Evolutionary conservation across 345 rosid species (phyloP), one percentile per base, ranked within the genome.

Genomic region (Eucalyptus cladocalyx): DNA sequence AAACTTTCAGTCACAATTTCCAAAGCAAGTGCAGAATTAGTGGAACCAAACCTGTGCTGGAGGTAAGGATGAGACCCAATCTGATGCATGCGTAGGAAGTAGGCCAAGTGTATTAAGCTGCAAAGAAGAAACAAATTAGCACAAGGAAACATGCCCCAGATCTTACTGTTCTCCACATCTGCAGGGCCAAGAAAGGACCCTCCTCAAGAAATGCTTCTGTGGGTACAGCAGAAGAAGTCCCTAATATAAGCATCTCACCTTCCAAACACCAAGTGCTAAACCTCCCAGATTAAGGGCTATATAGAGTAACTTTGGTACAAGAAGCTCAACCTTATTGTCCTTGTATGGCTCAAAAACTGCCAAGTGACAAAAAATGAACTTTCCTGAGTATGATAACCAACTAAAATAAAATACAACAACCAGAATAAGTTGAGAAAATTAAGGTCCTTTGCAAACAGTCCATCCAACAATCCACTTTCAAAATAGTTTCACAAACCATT

Each of bases 341-440:
- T 96, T 98, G 92, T 95, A 98, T 42, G 99, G 99, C 93, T 98
- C 99, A 93, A 98, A 98, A 92, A 98, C 99, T 98, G 94, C 92
- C 67, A 69, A 17, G 37, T 48, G 45, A 49, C 48, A 37, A 37
- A 69, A 48, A 54, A 86, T 19, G 54, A 86, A 51, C 40, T 30
- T 56, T 37, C 62, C 87, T 60, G 58, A 86, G 72, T 40, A 86
- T 69, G 26, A 40, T 26, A 18, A 85, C 24, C 40, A 14, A 54
- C 87, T 21, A 50, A 48, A 48, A 87, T 54, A 32, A 65, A 21
- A 60, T 34, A 60, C 28, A 60, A 53, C 88, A 32, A 34, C 32
- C 48, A 34, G 17, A 51, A 53, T 87, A 28, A 37, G 50, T 34
- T 21, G 42, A 34, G 30, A 32, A 87, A 67, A 87, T 87, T 43